These are phyloP conservation scores for Citrus reticulata DNA, from an alignment of 345 rosid genomes.

Conservation along the genomic window DNA sequence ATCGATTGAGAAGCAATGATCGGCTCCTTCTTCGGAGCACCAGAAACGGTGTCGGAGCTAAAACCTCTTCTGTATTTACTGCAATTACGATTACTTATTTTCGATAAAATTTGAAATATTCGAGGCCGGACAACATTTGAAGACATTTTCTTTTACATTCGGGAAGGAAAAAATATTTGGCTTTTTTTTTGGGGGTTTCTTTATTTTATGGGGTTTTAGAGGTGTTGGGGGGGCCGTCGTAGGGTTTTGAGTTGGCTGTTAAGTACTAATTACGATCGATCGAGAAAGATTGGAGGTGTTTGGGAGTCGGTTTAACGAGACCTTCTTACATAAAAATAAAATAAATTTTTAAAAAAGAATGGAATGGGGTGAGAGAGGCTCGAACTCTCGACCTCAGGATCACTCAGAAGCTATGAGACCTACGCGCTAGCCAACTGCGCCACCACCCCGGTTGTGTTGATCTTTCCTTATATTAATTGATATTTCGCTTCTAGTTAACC, in stretches of 20 bases:
- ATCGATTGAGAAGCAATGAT: constrained; percentile 43
- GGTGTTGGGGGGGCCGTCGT: constrained; percentile 6
- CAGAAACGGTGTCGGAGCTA: constrained; percentile 38
- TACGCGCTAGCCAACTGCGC: constrained; percentile 99
- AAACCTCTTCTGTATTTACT: constrained; percentile 21
- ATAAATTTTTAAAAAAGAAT: background rate
- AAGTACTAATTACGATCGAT: background rate
- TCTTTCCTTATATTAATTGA: rapidly evolving
- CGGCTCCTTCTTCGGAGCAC: constrained; percentile 38
- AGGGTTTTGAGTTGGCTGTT: constrained; percentile 21
- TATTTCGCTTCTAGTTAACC: rapidly evolving
- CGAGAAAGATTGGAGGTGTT: constrained; percentile 18
- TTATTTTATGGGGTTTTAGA: background rate
- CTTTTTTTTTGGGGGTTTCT: background rate
- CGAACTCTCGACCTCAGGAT: constrained; percentile 98
- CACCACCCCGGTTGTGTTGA: constrained; percentile 44
- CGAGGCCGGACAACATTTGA: constrained; percentile 53
- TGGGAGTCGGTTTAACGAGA: constrained; percentile 18
- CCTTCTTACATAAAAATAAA: background rate
- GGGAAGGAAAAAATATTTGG: too few species aligned
- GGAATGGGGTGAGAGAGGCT: constrained; percentile 87
- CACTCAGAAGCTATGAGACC: constrained; percentile 91
- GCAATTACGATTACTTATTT: constrained; percentile 8
- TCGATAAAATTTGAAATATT: constrained; percentile 18
- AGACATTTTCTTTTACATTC: constrained; percentile 34